phyloP scores from a whole-genome alignment of 139 green algal species.

The Coelastrella sp. region DNA sequence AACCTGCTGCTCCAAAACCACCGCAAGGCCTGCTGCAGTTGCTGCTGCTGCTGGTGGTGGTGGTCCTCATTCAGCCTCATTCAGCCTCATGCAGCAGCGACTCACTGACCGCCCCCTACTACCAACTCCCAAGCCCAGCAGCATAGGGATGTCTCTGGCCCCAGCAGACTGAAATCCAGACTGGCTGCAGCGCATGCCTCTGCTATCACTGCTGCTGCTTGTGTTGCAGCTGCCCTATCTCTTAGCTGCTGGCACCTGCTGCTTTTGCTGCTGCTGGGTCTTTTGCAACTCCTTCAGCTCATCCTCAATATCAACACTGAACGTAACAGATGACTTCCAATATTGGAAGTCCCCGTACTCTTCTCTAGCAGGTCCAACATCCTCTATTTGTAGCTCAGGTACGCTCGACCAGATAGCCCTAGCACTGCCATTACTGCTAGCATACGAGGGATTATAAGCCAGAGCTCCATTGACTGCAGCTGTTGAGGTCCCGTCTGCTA shows the following conservation, averaged over 20 bases:
- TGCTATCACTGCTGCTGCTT: no score
- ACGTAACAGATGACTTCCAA: slow-evolving; percentile 25
- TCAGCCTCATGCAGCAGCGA: no score
- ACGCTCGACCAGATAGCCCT: background rate
- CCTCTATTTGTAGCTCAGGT: background rate
- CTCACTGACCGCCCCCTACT: no score
- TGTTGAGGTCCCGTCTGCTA: background rate
- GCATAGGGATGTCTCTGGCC: no score
- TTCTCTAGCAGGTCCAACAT: slow-evolving; percentile 33
- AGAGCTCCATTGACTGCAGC: background rate
- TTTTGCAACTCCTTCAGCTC: slow-evolving; percentile 3
- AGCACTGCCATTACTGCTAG: background rate
- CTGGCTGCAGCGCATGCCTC: no score
- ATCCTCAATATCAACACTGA: slow-evolving; percentile 27
- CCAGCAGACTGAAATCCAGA: no score
- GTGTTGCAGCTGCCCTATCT: no score
- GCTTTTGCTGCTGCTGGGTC: slow-evolving; percentile 12
- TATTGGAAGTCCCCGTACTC: slow-evolving; percentile 49
- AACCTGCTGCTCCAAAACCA: no score
- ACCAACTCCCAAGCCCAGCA: no score
- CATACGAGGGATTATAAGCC: background rate
- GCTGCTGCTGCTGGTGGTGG: no score
- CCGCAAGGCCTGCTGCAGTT: no score
- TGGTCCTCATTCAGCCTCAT: no score
- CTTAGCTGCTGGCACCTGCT: background rate